Conservation (phyloP, 2,329 filamentous ascomycete genomes). For the Thelonectria discophora region DNA sequence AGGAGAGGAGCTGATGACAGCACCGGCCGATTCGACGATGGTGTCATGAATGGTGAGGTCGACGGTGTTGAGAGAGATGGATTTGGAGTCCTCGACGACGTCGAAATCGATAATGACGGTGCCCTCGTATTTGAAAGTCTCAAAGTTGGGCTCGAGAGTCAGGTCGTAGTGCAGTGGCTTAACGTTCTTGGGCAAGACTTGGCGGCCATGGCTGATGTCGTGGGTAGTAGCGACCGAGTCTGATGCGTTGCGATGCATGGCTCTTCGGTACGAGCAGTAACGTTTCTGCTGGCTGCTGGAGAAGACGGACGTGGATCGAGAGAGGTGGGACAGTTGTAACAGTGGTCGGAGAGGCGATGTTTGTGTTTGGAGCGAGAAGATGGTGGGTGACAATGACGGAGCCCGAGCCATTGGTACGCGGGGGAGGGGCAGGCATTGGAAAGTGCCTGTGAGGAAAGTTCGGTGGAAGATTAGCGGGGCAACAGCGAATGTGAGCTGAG, state of each 20-base stretch:
- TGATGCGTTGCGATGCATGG: constrained; percentile 42
- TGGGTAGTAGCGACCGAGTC: constrained; percentile 38
- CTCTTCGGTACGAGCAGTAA: constrained; percentile 43
- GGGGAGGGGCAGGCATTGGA: constrained; percentile 37
- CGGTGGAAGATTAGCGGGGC: constrained; percentile 34
- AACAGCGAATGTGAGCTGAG: constrained; percentile 1
- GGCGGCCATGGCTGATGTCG: constrained; percentile 58
- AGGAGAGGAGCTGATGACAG: constrained; percentile 49
- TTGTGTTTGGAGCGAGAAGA: not conserved
- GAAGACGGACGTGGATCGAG: not conserved
- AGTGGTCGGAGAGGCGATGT: not conserved
- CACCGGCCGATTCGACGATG: constrained; percentile 55
- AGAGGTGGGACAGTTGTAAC: not conserved
- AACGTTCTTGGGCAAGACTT: constrained; percentile 91
- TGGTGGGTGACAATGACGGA: constrained; percentile 16
- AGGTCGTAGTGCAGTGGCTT: constrained; percentile 92
- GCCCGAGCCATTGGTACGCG: constrained; percentile 25
- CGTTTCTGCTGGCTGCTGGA: constrained; percentile 34
- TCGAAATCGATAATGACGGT: constrained; percentile 87
- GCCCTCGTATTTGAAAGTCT: constrained; percentile 87
- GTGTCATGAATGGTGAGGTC: constrained; percentile 84
- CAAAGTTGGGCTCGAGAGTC: constrained; percentile 89
- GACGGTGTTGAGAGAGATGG: constrained; percentile 86
- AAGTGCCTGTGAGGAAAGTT: constrained; percentile 32
- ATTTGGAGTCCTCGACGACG: constrained; percentile 83